Base-by-base conservation (phyloP, 768 basidiomycete species). In the Naematelia aurantialba region DNA sequence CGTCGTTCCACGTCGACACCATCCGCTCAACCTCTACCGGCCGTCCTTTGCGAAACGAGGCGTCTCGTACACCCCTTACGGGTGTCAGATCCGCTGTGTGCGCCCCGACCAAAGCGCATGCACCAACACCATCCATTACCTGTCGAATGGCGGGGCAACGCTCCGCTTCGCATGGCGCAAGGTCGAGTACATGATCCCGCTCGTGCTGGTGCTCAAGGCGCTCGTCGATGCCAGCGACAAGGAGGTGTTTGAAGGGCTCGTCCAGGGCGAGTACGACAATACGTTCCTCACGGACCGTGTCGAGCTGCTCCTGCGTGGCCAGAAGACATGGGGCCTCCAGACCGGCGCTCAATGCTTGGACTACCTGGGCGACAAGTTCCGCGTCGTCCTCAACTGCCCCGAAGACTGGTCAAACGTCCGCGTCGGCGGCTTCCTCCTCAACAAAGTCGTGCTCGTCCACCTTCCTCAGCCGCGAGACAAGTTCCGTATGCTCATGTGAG, bases 211-310 rank as follows among this genome's bases (percentile, higher is more conserved):
- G 68, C 83, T 99, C 66, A 98, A 98, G 74, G 93, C 92, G 25
- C 83, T 98, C 29, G 85, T 91, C 3, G 83, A 86, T 56, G 89
- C 92, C 12, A 89, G 89, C 11, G 96, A 99, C 80, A 88, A 87
- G 76, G 96, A 98, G 76, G 89, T 99, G 48, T 98, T 98, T 73
- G 89, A 96, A 76, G 89, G 91, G 21, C 82, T 99, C 71, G 87
- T 94, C 72, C 96, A 97, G 87, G 87, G 91, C 69, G 96, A 98
- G 74, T 91, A 92, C 75, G 86, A 89, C 42, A 92, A 99, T 76
- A 98, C 96, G 0, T 98, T 98, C 80, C 79, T 99, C 77, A 93
- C 92, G 4, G 96, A 98, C 76, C 89, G 96, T 48, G 89, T 98
- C 30, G 96, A 99, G 78, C 80, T 98, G 5, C 81, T 99, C 19